Evolutionary conservation across 164 flowering plant species (phyloP).

Genomic region (Kingdonia uniflora): DNA sequence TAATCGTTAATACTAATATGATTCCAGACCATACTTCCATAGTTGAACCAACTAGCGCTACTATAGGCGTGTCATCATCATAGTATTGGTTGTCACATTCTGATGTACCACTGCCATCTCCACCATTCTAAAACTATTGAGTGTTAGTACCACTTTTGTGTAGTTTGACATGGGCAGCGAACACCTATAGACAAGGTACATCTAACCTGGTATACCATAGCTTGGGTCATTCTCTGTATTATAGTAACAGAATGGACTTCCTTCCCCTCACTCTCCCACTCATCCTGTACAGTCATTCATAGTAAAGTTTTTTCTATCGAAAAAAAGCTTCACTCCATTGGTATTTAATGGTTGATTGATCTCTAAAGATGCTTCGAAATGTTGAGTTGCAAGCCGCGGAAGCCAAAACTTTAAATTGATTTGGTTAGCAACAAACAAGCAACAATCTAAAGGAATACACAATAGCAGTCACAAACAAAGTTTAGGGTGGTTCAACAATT

Average conservation of each 20-base stretch:
- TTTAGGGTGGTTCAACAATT: too few relatives aligned
- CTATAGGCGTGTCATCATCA: constrained; percentile 4
- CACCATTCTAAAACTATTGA: not conserved
- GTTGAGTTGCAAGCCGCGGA: too few relatives aligned
- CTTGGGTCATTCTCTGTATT: constrained; percentile 8
- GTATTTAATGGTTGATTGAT: too few relatives aligned
- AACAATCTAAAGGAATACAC: too few relatives aligned
- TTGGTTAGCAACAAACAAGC: too few relatives aligned
- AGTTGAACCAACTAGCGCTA: constrained; percentile 10
- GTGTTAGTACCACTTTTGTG: constrained; percentile 4
- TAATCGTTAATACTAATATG: constrained; percentile 18
- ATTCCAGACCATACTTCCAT: constrained; percentile 7
- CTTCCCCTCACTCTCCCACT: constrained; percentile 6
- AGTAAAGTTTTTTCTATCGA: too few relatives aligned
- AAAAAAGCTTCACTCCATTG: too few relatives aligned
- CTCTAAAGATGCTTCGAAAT: too few relatives aligned
- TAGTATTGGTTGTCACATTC: constrained; percentile 8
- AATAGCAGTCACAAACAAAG: too few relatives aligned
- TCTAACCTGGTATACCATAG: constrained; percentile 6
- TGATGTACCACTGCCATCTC: constrained; percentile 1
- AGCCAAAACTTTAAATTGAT: too few relatives aligned
- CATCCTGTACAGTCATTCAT: too few relatives aligned
- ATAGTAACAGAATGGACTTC: not conserved
- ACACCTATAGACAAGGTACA: constrained; percentile 4
- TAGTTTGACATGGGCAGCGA: not conserved